Conservation (phyloP, 2,329 filamentous ascomycete species). For the Zasmidium citrigriseum region DNA sequence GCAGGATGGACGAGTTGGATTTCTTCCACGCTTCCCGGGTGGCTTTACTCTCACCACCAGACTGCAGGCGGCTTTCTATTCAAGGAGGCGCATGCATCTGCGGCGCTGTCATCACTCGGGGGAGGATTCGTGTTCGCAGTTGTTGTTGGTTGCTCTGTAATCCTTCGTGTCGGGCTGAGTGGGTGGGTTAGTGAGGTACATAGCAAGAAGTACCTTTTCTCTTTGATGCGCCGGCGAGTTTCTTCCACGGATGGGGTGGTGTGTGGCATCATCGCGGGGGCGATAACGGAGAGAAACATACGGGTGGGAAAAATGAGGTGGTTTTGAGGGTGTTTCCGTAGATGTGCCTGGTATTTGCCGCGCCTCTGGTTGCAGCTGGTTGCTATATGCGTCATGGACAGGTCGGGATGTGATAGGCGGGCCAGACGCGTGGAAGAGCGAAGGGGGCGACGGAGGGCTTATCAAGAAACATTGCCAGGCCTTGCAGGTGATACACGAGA, state of each 20-base stretch:
- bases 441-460: not conserved
- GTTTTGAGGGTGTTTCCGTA: not conserved
- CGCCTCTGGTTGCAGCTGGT: not conserved
- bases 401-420: not conserved
- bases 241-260: too few relatives aligned
- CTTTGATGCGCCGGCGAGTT: too few relatives aligned
- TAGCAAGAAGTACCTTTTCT: not conserved
- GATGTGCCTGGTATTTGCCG: conserved; percentile 1
- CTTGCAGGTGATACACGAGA: not conserved
- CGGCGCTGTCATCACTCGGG: not conserved
- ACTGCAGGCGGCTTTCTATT: too few relatives aligned
- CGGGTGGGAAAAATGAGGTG: not conserved
- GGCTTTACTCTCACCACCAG: not conserved
- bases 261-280: not conserved
- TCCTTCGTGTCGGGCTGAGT: not conserved
- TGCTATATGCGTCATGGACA: not conserved
- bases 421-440: not conserved
- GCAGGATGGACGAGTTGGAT: not conserved
- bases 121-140: not conserved
- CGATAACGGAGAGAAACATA: not conserved
- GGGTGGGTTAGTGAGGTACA: not conserved
- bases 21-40: not conserved
- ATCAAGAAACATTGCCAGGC: not conserved
- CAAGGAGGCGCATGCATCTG: too few relatives aligned
- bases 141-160: not conserved